Base-by-base conservation (phyloP, 805 yeast genomes). In the Zygosaccharomyces gambellarensis region DNA sequence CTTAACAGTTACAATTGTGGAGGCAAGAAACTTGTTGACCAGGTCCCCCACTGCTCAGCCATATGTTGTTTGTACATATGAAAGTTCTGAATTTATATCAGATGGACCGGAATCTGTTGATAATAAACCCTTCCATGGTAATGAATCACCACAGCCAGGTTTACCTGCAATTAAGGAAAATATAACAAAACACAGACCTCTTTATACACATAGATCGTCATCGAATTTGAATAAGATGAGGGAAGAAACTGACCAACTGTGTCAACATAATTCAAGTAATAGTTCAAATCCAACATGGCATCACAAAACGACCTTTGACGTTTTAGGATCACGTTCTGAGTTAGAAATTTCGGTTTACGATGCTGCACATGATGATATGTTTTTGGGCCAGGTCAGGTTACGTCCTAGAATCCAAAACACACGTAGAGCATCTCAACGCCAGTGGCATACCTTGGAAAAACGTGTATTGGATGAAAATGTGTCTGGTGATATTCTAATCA, bases 311-410 rank as follows among this genome's bases (percentile, higher is more conserved):
- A 81, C 82, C 10, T 92, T 94, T 64, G 99, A 92, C 67, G 96
- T 94, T 40, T 80, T 89, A 36, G 95, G 92, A 14, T 82, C 85
- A 38, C 81, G 78, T 58, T 83, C 95, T 1, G 95, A 87, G 64
- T 74, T 94, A 52, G 96, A 89, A 61, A 81, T 94, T 46, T 85
- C 94, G n/a, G 82, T 94, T 29, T 94, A 92, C 70, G 99, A 92
- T 67, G 83, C 90, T 6, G 81, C 82, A 27, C 77, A 79, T 57
- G 85, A 85, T 62, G 97, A 92, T 63, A 77, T 82, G 45, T 92
- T 90, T 59, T 72, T 92, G 60, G 99, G 99, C 25, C 94, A 87
- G 61, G 84, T 86, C 14, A 75, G 87, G 57, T 73, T 89, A 46
- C 75, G 73, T 44, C 97, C 96, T 25, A 75, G 79, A 61, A 77